Base-by-base conservation (phyloP, 1,284 basidiomycete genomes). In the Heterobasidion occidentale region DNA sequence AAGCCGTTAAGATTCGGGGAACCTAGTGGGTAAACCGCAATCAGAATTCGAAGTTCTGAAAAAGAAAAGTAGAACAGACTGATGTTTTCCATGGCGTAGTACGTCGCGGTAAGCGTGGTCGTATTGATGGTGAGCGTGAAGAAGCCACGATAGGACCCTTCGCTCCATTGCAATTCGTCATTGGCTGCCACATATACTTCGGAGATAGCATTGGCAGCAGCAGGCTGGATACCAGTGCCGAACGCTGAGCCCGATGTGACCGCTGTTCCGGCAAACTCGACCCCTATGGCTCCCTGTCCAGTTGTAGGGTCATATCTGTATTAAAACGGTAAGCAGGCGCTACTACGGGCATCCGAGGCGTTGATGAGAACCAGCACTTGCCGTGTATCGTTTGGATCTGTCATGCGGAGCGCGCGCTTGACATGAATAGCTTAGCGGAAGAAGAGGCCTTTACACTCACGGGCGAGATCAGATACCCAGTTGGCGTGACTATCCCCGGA, bases 261-360 rank as follows among this genome's bases (percentile, higher is more conserved):
- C 1, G 82, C 82, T 0, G 84, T 84, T 2, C 83, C 84, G 2
- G 83, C 83, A 62, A 86, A 86, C 66, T 87, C 82, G 46, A 87
- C 84, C 9, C 77, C 84, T 51, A 83, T 72, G 0, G 80, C 76
- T 11, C 83, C 83, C 11, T 71, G 58, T 3, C 84, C 83, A 0
- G 79, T 80, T 7, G 64, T 60, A 7, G 81, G 71, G 63, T 86
- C 69, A 68, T 86, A 85, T 12, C 77, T 75, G 61, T 42, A 3
- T 20, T 4, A 11, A 17, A 11, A 20, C 9, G 6, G 36, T 27
- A 19, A 45, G 53, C 42, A 42, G 11, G 20, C 27, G 46, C 14
- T 11, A 1, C 35, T 34, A 33, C 50, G 20, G 46, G 42, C 20
- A 36, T n/a, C 35, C 20, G 46, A 42, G 2, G 38, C 33, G 20